phyloP scores from a whole-genome alignment of 2,329 filamentous ascomycete species.

The Ceratocystis destructans region DNA sequence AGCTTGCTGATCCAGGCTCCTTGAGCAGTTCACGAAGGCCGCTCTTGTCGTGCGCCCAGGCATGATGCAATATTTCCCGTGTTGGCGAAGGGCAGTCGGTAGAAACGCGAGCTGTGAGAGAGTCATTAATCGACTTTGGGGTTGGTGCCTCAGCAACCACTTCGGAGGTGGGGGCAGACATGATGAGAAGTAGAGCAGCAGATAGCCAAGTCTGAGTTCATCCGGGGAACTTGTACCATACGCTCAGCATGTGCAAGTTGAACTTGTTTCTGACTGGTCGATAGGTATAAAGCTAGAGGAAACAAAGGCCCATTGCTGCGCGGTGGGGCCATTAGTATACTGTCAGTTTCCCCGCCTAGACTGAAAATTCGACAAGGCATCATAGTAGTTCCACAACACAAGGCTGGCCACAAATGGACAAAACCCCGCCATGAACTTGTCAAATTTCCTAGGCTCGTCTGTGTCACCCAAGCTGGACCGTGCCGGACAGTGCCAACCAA shows the following conservation, averaged over 20 bases:
- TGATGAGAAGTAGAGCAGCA: neutral
- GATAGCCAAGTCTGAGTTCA: neutral
- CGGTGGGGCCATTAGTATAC: neutral
- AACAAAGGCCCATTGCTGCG: neutral
- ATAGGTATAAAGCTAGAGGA: neutral
- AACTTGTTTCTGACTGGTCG: neutral
- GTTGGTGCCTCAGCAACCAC: neutral
- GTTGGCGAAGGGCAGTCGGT: slow-evolving; percentile 37
- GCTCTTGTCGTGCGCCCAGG: slow-evolving; percentile 48
- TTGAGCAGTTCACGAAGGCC: slow-evolving; percentile 57
- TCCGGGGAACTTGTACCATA: neutral
- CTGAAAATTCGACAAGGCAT: neutral
- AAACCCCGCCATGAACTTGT: neutral
- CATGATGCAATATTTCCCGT: slow-evolving; percentile 39
- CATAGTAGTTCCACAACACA: neutral
- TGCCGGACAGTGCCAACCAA: neutral
- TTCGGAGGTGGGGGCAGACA: neutral
- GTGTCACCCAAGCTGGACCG: slow-evolving; percentile 3
- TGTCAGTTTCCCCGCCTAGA: neutral
- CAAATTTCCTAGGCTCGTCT: neutral
- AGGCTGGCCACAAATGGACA: neutral
- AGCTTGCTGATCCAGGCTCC: slow-evolving; percentile 50
- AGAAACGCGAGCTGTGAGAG: slow-evolving; percentile 40
- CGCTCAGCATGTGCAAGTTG: neutral
- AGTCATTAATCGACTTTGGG: slow-evolving; percentile 31